Conservation (phyloP, 1,139 yeast species). For the Kazachstania sp. region DNA sequence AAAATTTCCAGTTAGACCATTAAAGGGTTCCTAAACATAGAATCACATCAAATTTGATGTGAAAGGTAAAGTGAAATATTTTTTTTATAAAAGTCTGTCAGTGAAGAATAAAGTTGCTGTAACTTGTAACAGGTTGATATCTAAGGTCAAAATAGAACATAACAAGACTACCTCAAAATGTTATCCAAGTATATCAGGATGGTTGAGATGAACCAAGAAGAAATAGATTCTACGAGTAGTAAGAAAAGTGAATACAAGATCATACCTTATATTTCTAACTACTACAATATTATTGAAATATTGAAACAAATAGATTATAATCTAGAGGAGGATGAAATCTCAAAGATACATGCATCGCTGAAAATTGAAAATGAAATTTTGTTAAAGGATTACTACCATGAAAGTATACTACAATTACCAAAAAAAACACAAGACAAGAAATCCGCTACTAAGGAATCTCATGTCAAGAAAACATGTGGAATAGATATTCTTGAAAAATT, state of each 20-base stretch:
- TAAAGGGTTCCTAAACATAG: too few relatives aligned
- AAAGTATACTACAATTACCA: neutral
- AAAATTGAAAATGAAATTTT: conserved; percentile 4
- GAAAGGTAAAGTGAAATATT: too few relatives aligned
- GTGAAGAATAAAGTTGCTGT: too few relatives aligned
- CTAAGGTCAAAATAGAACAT: too few relatives aligned
- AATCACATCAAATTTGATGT: too few relatives aligned
- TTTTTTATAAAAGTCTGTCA: too few relatives aligned
- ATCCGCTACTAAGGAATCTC: neutral
- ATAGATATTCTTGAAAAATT: neutral
- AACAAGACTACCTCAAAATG: too few relatives aligned
- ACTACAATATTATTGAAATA: conserved; percentile 1
- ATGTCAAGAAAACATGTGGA: neutral
- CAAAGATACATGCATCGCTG: neutral
- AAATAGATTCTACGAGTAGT: too few relatives aligned
- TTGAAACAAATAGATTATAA: neutral
- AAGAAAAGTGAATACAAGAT: neutral
- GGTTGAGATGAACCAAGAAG: too few relatives aligned
- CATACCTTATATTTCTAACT: conserved; percentile 4
- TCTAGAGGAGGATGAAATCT: neutral
- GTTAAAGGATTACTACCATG: conserved; percentile 4
- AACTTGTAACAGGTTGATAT: too few relatives aligned
- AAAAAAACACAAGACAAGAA: neutral
- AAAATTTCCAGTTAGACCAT: too few relatives aligned
- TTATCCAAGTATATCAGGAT: too few relatives aligned